Percentiles rank a stretch among this genome's conserved stretches.
Evolutionary conservation across 805 yeast species (phyloP).

Genomic region (Huiozyma naganishii): DNA sequence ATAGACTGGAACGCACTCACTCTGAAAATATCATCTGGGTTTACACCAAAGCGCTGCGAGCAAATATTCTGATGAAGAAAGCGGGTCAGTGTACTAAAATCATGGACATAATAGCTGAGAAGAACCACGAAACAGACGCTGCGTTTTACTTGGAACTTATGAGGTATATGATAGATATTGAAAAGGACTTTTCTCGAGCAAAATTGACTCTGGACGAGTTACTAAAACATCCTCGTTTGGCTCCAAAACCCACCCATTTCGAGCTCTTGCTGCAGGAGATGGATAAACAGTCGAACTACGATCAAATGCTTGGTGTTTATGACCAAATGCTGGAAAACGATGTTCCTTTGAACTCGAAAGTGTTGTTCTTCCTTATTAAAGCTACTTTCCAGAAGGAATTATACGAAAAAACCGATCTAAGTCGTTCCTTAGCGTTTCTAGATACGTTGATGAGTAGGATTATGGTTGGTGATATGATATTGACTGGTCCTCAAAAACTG

Average conservation of each 20-base stretch:
- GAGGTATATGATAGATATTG: slow-evolving; percentile 8
- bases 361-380: slow-evolving; percentile 23
- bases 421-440: slow-evolving; percentile 22
- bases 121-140: slow-evolving; percentile 9
- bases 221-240: slow-evolving; percentile 8
- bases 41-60: slow-evolving; percentile 17
- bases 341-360: slow-evolving; percentile 17
- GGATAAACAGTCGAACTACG: slow-evolving; percentile 17
- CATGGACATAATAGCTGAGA: slow-evolving; percentile 8
- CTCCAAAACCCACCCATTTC: slow-evolving; percentile 17
- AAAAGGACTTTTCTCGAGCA: slow-evolving; percentile 15
- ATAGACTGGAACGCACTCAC: not conserved
- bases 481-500: slow-evolving; percentile 12
- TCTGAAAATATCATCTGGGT: slow-evolving; percentile 8
- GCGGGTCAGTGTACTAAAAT: slow-evolving; percentile 11
- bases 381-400: slow-evolving; percentile 24
- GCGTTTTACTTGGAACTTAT: slow-evolving; percentile 19
- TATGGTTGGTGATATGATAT: slow-evolving; percentile 13
- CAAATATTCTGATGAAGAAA: slow-evolving; percentile 11
- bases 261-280: slow-evolving; percentile 24
- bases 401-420: slow-evolving; percentile 19
- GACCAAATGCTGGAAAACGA: slow-evolving; percentile 18
- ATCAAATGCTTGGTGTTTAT: slow-evolving; percentile 22
- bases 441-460: slow-evolving; percentile 23
- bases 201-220: slow-evolving; percentile 13